Conservation (phyloP, 2,329 filamentous ascomycete species). For the Phoma sp. region DNA sequence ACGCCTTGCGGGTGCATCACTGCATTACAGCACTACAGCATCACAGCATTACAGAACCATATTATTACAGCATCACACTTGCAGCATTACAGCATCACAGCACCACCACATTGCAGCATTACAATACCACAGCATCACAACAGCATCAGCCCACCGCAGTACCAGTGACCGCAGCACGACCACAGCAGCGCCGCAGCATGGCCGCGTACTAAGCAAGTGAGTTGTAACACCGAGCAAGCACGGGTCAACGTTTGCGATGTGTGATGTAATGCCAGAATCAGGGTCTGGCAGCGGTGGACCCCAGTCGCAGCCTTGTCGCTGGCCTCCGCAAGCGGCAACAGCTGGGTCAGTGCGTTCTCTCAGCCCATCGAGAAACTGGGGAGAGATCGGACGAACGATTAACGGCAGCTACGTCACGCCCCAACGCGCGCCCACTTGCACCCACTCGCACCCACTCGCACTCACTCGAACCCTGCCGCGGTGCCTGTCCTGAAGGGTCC, state of each 20-base stretch:
- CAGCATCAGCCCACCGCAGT: no score
- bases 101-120: no score
- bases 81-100: no score
- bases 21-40: no score
- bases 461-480: conserved; percentile 17
- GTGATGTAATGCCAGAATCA: conserved; percentile 34
- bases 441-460: background rate
- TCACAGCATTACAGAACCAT: no score
- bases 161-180: no score
- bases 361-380: conserved; percentile 24
- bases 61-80: no score
- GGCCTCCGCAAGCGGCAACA: conserved; percentile 15
- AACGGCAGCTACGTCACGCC: conserved; percentile 25
- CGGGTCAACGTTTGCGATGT: conserved; percentile 21
- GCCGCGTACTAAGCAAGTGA: background rate
- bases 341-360: conserved; percentile 1
- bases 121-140: no score
- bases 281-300: conserved; percentile 23
- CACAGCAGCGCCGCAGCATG: background rate
- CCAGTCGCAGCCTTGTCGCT: conserved; percentile 19
- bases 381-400: conserved; percentile 21
- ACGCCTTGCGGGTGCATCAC: background rate
- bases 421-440: background rate
- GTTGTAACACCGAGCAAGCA: conserved; percentile 6
- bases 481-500: conserved; percentile 12